Evolutionary conservation across 768 basidiomycete genomes (phyloP), one percentile per base, ranked within the genome.

Genomic region (Hemileccinum impolitum): DNA sequence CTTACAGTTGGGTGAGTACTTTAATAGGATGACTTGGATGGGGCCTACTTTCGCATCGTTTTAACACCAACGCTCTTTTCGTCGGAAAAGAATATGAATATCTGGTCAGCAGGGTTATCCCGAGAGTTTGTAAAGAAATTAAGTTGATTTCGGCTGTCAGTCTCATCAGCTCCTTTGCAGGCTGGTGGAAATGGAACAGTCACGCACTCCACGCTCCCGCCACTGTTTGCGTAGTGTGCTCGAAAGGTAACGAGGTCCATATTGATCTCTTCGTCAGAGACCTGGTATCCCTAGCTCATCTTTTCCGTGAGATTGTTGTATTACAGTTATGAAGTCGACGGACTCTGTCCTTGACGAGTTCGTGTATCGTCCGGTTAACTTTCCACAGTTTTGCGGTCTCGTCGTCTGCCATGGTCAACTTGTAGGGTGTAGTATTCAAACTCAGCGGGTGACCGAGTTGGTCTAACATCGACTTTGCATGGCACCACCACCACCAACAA

Each of bases 41-140:
- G 26, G 43, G 26, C 87, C 47, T 67, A 96, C 95, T 93, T 95
- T 73, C 94, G 77, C 92, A 98, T 97, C 4, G 94, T 92, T 70
- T 96, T 95, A 38, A 98, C 93, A 51, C 94, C 91, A 7, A 98
- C 96, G 61, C 90, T 92, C 67, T 75, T 81, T 70, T 98, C 96
- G 39, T 94, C 93, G n/a, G 92, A 85, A 70, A 95, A 99, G 68
- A 90, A 97, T 17, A 98, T 75, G 59, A 90, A 98, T 60, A 99
- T 90, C 67, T 90, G 87, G 59, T 93, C 85, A 9, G 71, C 68
- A 21, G 81, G 74, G 57, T 88, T 85, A 12, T 74, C 71, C 50
- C 74, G 73, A 14, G 82, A 81, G 56, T 87, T 84, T 11, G 93
- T 92, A 69, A 85, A 91, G 75, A 97, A 98, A 66, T 91, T 91